phyloP scores from a whole-genome alignment of 164 flowering plant genomes.

The Dillenia suffruticosa region DNA sequence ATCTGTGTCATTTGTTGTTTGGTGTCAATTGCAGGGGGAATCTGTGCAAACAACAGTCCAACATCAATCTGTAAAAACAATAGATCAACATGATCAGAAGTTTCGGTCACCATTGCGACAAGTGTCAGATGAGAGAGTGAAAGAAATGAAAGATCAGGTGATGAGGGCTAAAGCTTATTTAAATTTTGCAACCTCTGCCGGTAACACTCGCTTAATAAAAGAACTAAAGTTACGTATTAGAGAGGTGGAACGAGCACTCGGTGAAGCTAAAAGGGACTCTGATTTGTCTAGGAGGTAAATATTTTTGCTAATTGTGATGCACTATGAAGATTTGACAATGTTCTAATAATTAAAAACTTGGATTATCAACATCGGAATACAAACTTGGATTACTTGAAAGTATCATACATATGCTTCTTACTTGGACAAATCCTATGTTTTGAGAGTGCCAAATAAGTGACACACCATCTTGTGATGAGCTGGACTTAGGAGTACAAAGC shows the following conservation, averaged over 20 bases:
- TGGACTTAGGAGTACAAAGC: too few relatives aligned
- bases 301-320: too few relatives aligned
- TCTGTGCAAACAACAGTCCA: constrained; percentile 12
- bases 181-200: constrained; percentile 54
- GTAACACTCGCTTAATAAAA: constrained; percentile 67
- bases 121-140: constrained; percentile 58
- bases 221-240: constrained; percentile 72
- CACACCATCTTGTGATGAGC: too few relatives aligned
- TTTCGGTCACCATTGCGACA: constrained; percentile 19
- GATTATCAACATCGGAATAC: too few relatives aligned
- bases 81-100: constrained; percentile 10
- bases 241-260: constrained; percentile 69
- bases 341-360: too few relatives aligned
- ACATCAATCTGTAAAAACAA: constrained; percentile 14
- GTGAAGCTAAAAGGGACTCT: constrained; percentile 69
- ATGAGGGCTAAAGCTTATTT: constrained; percentile 79
- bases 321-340: too few relatives aligned
- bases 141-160: constrained; percentile 77
- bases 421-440: too few relatives aligned
- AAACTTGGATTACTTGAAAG: too few relatives aligned
- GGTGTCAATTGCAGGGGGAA: constrained; percentile 29
- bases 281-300: constrained; percentile 69
- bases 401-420: too few relatives aligned
- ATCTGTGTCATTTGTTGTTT: constrained; percentile 1
- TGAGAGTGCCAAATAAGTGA: too few relatives aligned